Percentiles rank a stretch among this genome's conserved stretches.
Conservation (phyloP, 306 rosid genomes). For the Medicago truncatula region MtrunA17r5.0-ANR NC_053049.1:33897501-33898000, state of each 20-base stretch:
- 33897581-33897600: no score
- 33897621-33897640: no score
- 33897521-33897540: no score
- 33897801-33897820: constrained; percentile 45
- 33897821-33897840: constrained; percentile 61
- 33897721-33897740: not conserved
- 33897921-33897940: constrained; percentile 58
- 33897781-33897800: constrained; percentile 53
- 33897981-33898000: constrained; percentile 50
- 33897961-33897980: constrained; percentile 48
- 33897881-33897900: constrained; percentile 71
- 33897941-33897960: constrained; percentile 43
- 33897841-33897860: constrained; percentile 58
- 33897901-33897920: constrained; percentile 72
- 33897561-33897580: no score
- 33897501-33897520: no score
- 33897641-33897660: no score
- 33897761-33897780: constrained; percentile 73
- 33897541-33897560: no score
- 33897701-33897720: not conserved
- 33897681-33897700: not conserved
- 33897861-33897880: constrained; percentile 85
- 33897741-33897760: not conserved
- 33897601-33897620: no score
- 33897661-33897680: no score